These are phyloP conservation scores for Beta vulgaris DNA, from an alignment of 148 eudicot species.

Conservation along the genomic window DNA sequence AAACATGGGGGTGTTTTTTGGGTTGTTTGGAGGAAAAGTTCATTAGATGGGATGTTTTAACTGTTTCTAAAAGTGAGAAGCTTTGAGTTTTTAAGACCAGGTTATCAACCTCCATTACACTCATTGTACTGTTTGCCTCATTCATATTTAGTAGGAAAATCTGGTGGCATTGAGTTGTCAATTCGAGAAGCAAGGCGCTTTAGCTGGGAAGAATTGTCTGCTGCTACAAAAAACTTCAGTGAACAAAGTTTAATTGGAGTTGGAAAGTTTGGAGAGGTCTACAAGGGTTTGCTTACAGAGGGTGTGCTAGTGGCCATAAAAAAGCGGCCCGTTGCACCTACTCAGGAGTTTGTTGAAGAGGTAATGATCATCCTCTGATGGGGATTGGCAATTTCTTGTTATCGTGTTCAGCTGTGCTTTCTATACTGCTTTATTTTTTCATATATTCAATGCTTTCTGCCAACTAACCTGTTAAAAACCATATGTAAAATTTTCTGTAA, in stretches of 20 bases:
- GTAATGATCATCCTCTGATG: conserved; percentile 35
- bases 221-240: conserved; percentile 69
- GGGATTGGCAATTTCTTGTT: background rate
- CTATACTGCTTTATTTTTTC: background rate
- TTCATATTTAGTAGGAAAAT: conserved; percentile 46
- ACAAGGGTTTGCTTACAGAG: conserved; percentile 87
- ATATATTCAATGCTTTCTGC: background rate
- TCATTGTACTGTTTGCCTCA: background rate
- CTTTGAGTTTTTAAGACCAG: no score
- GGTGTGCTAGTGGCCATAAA: conserved; percentile 93
- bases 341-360: conserved; percentile 84
- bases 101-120: background rate
- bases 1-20: no score
- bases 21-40: no score
- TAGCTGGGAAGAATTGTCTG: conserved; percentile 62
- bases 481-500: background rate
- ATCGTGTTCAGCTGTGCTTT: background rate
- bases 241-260: conserved; percentile 80
- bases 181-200: conserved; percentile 78
- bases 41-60: no score
- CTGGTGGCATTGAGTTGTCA: conserved; percentile 55
- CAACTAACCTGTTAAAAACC: background rate
- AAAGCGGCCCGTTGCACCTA: conserved; percentile 63
- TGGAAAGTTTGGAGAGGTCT: conserved; percentile 95
- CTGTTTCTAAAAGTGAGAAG: no score